Evolutionary conservation across 2,329 filamentous ascomycete genomes (phyloP).

Genomic region (Chaetothyriales sp.): DNA sequence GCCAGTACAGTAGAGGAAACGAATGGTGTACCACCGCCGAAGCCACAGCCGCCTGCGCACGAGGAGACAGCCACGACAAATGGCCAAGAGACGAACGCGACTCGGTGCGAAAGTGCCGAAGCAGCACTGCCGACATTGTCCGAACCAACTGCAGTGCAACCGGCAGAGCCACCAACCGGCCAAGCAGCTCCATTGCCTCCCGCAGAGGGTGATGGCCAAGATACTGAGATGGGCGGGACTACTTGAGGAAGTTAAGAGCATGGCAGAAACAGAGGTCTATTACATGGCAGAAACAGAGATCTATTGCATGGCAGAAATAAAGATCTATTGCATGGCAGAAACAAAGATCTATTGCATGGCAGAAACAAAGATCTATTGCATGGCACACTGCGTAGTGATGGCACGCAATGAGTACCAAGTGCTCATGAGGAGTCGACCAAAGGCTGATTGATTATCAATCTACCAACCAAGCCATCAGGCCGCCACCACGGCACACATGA

Average conservation of each 20-base stretch:
- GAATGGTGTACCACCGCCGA: neutral
- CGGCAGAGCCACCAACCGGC: neutral
- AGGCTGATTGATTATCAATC: neutral
- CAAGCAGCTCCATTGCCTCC: neutral
- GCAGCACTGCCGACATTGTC: neutral
- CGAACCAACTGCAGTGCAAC: conserved; percentile 1
- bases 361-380: neutral
- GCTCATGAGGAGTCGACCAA: neutral
- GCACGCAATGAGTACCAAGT: neutral
- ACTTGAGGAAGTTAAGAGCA: conserved; percentile 3
- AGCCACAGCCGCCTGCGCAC: neutral
- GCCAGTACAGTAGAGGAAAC: neutral
- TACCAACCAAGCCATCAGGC: neutral
- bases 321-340: neutral
- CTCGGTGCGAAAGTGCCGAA: neutral
- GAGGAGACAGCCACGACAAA: neutral
- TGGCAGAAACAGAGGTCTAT: neutral
- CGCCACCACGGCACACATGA: neutral
- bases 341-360: neutral
- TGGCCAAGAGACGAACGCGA: neutral
- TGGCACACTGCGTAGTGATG: neutral
- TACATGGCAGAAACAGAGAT: conserved; percentile 2
- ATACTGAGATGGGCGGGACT: conserved; percentile 14
- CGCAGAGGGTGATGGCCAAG: conserved; percentile 4
- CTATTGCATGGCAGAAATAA: neutral